Evolutionary conservation across 2,329 filamentous ascomycete genomes (phyloP).

Genomic region (Exophiala dermatitidis): DNA sequence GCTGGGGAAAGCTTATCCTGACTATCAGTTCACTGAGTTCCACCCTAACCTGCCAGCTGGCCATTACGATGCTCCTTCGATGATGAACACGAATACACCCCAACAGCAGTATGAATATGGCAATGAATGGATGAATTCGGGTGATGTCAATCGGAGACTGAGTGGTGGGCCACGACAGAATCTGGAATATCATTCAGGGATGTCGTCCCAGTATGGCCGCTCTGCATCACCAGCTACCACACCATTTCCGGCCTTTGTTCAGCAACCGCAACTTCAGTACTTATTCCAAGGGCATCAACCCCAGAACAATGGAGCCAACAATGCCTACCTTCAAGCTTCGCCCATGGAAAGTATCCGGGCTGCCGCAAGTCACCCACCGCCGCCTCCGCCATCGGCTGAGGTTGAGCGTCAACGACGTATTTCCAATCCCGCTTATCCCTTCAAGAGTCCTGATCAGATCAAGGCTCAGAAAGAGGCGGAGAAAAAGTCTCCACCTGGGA

Average conservation of each 20-base stretch:
- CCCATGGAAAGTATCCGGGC: constrained; percentile 21
- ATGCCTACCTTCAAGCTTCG: constrained; percentile 11
- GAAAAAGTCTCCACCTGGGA: constrained; percentile 24
- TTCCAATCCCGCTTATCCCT: constrained; percentile 27
- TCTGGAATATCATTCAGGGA: background rate
- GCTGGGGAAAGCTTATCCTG: constrained; percentile 14
- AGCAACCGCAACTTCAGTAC: constrained; percentile 21
- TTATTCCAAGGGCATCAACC: constrained; percentile 7
- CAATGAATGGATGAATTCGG: constrained; percentile 25
- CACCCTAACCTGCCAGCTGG: background rate
- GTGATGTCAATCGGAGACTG: constrained; percentile 1
- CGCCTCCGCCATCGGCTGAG: constrained; percentile 24
- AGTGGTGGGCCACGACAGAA: constrained; percentile 8
- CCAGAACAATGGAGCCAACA: background rate
- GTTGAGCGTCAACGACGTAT: constrained; percentile 25
- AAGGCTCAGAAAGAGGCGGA: constrained; percentile 26
- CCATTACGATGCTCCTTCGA: constrained; percentile 9
- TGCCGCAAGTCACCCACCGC: constrained; percentile 22
- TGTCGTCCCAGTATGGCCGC: constrained; percentile 10
- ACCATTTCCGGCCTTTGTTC: constrained; percentile 17
- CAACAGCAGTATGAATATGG: constrained; percentile 21
- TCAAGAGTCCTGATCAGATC: constrained; percentile 28
- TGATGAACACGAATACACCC: constrained; percentile 14
- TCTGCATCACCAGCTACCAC: constrained; percentile 4
- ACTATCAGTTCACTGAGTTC: constrained; percentile 15